These are phyloP conservation scores for Polyplosphaeria fusca DNA, from an alignment of 495 filamentous ascomycete genomes.

Conservation along the genomic window DNA sequence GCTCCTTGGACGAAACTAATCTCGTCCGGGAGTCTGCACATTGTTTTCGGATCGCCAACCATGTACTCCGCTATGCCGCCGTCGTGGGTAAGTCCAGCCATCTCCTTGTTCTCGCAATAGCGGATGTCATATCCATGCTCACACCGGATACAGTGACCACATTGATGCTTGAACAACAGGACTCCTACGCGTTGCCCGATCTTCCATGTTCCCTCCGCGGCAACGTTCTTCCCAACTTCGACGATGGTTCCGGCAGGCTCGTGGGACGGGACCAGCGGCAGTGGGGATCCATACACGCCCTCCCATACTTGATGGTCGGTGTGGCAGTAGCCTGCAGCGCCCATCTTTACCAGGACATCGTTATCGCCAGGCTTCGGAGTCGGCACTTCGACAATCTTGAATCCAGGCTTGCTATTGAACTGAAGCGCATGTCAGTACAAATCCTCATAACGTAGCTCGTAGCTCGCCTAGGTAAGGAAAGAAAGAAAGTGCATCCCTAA, in stretches of 20 bases:
- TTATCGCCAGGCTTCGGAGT: conserved; percentile 35
- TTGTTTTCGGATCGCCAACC: too few relatives aligned
- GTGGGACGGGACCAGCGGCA: conserved; percentile 82
- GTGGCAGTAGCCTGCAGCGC: conserved; percentile 88
- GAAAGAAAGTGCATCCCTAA: too few relatives aligned
- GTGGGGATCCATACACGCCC: conserved; percentile 76
- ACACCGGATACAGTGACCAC: conserved; percentile 3
- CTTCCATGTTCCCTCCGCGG: conserved; percentile 65
- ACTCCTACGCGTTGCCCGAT: conserved; percentile 78
- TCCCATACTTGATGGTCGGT: conserved; percentile 75
- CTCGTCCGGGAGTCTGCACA: too few relatives aligned
- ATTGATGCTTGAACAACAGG: conserved; percentile 46
- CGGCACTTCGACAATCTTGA: conserved; percentile 7
- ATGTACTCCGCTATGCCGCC: too few relatives aligned
- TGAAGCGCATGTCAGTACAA: too few relatives aligned
- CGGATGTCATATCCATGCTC: conserved; percentile 20
- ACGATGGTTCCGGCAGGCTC: conserved; percentile 82
- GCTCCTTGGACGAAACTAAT: too few relatives aligned
- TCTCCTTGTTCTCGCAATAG: conserved; percentile 22
- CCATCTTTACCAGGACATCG: conserved; percentile 83
- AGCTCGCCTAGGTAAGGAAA: too few relatives aligned
- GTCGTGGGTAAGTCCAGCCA: conserved; percentile 35
- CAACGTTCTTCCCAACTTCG: conserved; percentile 64
- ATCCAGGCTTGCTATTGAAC: conserved; percentile 5
- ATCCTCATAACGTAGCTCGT: not conserved